Evolutionary conservation across 139 green algal species (phyloP), one percentile per base, ranked within the genome.

Genomic region (Coccomyxa sp.): DNA sequence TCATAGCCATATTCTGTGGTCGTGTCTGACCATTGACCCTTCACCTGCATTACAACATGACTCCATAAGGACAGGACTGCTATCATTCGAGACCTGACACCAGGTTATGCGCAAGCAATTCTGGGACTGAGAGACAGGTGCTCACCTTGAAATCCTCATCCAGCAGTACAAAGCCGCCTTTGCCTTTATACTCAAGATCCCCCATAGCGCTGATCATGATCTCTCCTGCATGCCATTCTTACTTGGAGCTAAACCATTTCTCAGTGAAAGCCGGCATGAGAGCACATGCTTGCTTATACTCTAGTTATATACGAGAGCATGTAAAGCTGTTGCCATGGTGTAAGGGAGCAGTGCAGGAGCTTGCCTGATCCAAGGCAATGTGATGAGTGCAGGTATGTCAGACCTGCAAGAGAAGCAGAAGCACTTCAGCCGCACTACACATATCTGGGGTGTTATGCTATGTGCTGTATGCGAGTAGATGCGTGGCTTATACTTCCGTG

Each of bases 141-240:
- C 68, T 3, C 73, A 92, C 85, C 78, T 90, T 89, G 68, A 96
- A 87, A 29, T 94, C 82, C 27, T 85, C 55, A 73, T 95, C 87
- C n/a, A 97, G 83, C n/a, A 97, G 81, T n/a, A 97, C 9, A 73
- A 95, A 97, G 31, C 83, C 84, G 58, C 89, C 91, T 34, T 86
- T 84, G 39, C 74, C 83, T 38, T 91, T 82, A 33, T 86, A 90
- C 18, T 92, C 75, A 16, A 70, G 24, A 68, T 95, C 87, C 6
- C 91, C 91, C 87, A 95, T 88, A 8, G 79, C 82, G 40, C 74
- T 87, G 72, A 93, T 74, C 81, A 93, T 72, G 33, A 85, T 58
- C 22, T 54, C 64, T 36, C 71, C 55, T 79, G 74, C 2, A 50
- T 50, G 12, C 44, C 12, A 16, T 58, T 58, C 16, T 58, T 58